Percentiles rank a stretch among this genome's conserved stretches.
Conservation (phyloP, 345 rosid species). For the Murraya paniculata region DNA sequence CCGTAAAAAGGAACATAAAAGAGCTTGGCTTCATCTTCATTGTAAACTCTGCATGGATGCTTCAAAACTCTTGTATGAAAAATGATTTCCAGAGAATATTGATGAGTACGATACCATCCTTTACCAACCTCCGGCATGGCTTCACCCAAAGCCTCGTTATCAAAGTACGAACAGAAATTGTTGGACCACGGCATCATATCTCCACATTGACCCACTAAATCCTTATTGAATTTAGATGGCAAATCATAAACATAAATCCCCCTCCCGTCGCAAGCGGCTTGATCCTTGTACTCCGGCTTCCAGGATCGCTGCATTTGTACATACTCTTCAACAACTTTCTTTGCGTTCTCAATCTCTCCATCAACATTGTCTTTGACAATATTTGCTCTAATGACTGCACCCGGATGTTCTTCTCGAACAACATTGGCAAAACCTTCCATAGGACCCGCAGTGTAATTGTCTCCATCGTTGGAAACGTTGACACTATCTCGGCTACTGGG, state of each 20-base stretch:
- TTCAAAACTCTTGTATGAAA: conserved; percentile 69
- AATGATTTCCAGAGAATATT: conserved; percentile 72
- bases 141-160: conserved; percentile 63
- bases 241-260: conserved; percentile 72
- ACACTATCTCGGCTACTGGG: no score
- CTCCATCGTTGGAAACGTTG: no score
- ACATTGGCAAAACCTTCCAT: conserved; percentile 2
- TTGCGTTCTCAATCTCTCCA: conserved; percentile 42
- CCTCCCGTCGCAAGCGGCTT: conserved; percentile 42
- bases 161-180: conserved; percentile 52
- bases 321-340: conserved; percentile 37
- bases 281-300: conserved; percentile 20
- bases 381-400: not conserved
- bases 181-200: conserved; percentile 70
- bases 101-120: conserved; percentile 69
- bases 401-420: conserved; percentile 10
- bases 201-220: conserved; percentile 64
- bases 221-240: conserved; percentile 79
- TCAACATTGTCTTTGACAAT: not conserved
- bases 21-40: conserved; percentile 60
- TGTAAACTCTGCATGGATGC: conserved; percentile 77
- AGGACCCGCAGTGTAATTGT: no score
- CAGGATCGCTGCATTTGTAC: conserved; percentile 66
- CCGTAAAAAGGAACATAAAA: conserved; percentile 84
- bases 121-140: conserved; percentile 55